Base-by-base conservation (phyloP, 768 basidiomycete species). In the Boletellus sp. region DNA sequence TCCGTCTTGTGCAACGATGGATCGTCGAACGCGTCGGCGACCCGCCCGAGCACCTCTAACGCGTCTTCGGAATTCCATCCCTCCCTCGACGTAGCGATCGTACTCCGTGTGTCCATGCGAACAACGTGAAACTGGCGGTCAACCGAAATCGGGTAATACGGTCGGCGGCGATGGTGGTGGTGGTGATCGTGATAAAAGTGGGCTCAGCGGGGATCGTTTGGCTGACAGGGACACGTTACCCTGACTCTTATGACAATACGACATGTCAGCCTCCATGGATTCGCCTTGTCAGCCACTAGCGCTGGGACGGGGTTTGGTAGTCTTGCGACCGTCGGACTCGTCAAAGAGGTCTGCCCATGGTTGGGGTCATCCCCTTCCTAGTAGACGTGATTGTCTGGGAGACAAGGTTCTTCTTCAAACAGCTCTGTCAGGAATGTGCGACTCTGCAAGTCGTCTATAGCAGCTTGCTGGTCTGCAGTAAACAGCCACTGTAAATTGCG, bases 11-110 rank as follows among this genome's bases (percentile, higher is more conserved):
- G 49, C 32, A 48, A 28, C 7, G 59, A 40, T 1, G 65, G 64
- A 42, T 58, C 43, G 42, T 66, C 64, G 35, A 68, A 66, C 26
- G 65, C 65, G 19, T 66, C 66, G 17, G 65, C 66, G 1, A 66
- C 54, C 43, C 61, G 55, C 44, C 53, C 64, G 2, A 66, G 59
- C 31, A 66, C 51, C 44, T 53, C 53, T 1, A 68, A 11, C 0
- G 50, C 62, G 20, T 66, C 62, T 28, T 55, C 55, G 0, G 42
- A 15, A 11, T 50, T 26, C 32, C 11, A 28, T 3, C 16, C 38
- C 6, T 37, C 40, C 4, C 24, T 32, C 6, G 48, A 19, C 5
- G 51, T 32, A 26, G 39, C 45, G 17, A 33, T 45, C n/a, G n/a
- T 31, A 42, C 17, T 41, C 38, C 13, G 13, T 13, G 8, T 33